These are phyloP conservation scores for Bathelium albidoporum DNA, from an alignment of 495 filamentous ascomycete species.

Conservation along the genomic window DNA sequence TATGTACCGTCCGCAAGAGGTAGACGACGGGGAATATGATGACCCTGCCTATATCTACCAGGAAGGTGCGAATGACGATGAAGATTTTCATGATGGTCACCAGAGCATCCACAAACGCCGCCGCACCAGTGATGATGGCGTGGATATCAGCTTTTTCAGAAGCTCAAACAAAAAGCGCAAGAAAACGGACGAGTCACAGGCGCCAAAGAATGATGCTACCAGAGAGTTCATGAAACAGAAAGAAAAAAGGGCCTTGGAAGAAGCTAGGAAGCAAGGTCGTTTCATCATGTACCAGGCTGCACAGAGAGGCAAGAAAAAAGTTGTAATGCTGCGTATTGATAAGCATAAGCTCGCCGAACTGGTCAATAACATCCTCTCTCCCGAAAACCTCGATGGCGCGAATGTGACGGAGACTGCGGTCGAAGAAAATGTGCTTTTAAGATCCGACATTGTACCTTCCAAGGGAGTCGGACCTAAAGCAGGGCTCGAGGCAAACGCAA, in stretches of 20 bases:
- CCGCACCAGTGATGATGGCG: background rate
- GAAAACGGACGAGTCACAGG: conserved; percentile 5
- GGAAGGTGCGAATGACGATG: background rate
- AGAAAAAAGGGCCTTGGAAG: conserved; percentile 28
- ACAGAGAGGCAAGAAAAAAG: conserved; percentile 25
- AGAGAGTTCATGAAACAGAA: conserved; percentile 31
- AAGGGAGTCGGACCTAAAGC: background rate
- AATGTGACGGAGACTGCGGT: conserved; percentile 9
- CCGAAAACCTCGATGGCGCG: background rate
- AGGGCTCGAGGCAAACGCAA: background rate
- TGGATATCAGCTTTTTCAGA: background rate
- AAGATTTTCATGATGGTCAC: conserved; percentile 2
- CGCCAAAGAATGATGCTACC: conserved; percentile 25
- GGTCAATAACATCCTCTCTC: background rate
- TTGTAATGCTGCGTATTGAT: conserved; percentile 25
- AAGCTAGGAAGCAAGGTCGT: conserved; percentile 29
- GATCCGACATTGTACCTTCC: conserved; percentile 21
- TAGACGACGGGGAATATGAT: conserved; percentile 9
- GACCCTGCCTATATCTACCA: conserved; percentile 15
- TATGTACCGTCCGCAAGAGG: conserved; percentile 22
- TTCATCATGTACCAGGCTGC: conserved; percentile 29
- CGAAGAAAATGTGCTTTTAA: conserved; percentile 16
- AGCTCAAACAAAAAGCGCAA: conserved; percentile 16
- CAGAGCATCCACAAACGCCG: conserved; percentile 9
- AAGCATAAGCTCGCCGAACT: conserved; percentile 13